These are phyloP conservation scores for Metarhizium robertsii DNA, from an alignment of 2,329 filamentous ascomycete genomes.

Conservation along the genomic window DNA sequence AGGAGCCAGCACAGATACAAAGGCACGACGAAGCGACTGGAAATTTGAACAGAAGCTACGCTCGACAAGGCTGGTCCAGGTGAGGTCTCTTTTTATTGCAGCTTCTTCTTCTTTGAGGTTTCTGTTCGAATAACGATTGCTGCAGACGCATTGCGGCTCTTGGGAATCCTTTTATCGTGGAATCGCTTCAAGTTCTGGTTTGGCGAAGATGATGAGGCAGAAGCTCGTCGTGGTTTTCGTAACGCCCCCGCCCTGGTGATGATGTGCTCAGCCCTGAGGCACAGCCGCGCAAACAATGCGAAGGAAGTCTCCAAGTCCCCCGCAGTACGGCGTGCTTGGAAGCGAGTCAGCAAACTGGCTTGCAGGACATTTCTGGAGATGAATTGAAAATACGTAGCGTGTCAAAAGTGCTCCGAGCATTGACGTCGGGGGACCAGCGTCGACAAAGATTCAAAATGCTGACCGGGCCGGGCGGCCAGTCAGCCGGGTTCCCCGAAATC, in stretches of 20 bases:
- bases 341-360: background rate
- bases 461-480: background rate
- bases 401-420: background rate
- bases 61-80: background rate
- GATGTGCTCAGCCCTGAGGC: background rate
- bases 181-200: background rate
- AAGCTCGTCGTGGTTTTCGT: background rate
- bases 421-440: background rate
- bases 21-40: background rate
- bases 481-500: constrained; percentile 1
- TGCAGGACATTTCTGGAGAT: background rate
- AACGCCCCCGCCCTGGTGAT: too few relatives aligned
- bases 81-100: background rate
- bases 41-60: background rate
- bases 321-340: too few relatives aligned
- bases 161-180: background rate
- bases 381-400: background rate
- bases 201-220: background rate
- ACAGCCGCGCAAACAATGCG: background rate
- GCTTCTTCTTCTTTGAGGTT: background rate
- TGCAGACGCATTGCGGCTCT: constrained; percentile 1
- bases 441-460: background rate
- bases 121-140: background rate
- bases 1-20: background rate
- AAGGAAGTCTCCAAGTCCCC: background rate